Evolutionary conservation across 1,284 basidiomycete genomes (phyloP), one percentile per base, ranked within the genome.

Genomic region (Cryptococcus sp.): DNA sequence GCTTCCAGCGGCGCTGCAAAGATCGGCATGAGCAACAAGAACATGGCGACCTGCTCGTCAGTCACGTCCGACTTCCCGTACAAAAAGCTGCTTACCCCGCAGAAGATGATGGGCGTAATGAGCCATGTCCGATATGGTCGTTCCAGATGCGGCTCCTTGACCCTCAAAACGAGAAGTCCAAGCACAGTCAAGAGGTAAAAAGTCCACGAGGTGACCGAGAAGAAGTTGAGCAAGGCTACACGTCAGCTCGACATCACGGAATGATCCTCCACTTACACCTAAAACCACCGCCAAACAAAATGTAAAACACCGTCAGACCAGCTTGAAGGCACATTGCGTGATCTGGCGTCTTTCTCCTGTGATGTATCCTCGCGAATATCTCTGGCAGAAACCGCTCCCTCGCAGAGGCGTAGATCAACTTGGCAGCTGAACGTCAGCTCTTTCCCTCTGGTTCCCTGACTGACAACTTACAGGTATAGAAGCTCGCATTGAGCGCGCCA

Each of bases 91-190:
- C 84, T 63, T 63, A 91, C 89, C 6, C 80, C 83, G 58, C 92
- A 94, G 72, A 98, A 98, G 4, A 80, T 82, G 25, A 98, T 77
- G 0, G 94, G 94, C 0, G 93, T 97, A 18, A 81, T 79, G 28
- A 97, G 83, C 83, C 84, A 97, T 1, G 91, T 87, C 63, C 82
- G 86, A 69, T 97, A 97, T 0, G 92, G 92, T 54, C 91, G 79
- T 61, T 90, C 84, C 9, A 97, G 76, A 57, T 84, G 80, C 0
- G 94, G 94, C 71, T 98, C 94, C 62, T 92, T 90, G 19, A 95
- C 76, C 28, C 94, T 81, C 37, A 98, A 73, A 42, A 95, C 84
- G 0, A 98, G 79, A 18, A 97, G 74, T 0, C 92, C 92, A 7
- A 93, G 75, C 2, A 97, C 90, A 14, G 90, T 94, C 12, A 90